Conservation (phyloP, 805 yeast genomes). For the Cyberlindnera americana region DNA sequence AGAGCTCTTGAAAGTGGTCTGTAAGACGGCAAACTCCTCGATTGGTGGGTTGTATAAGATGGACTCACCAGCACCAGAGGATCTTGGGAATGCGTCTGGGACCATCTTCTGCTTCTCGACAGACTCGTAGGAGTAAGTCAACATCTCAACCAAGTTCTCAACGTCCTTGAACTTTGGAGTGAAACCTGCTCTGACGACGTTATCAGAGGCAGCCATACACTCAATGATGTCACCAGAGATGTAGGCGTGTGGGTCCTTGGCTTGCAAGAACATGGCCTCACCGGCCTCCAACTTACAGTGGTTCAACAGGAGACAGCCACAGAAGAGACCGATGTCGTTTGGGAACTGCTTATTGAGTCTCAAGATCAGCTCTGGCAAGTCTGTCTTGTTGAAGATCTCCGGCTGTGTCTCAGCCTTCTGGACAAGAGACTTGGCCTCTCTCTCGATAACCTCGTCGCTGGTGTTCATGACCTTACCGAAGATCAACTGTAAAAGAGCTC, state of each 20-base stretch:
- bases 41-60: constrained; percentile 91
- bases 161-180: constrained; percentile 99
- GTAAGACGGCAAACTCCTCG: constrained; percentile 92
- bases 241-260: constrained; percentile 98
- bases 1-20: constrained; percentile 56
- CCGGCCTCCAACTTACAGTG: constrained; percentile 81
- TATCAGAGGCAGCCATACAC: constrained; percentile 99
- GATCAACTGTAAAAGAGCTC: constrained; percentile 64
- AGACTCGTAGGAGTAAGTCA: constrained; percentile 84
- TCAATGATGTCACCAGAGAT: constrained; percentile 96
- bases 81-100: constrained; percentile 44
- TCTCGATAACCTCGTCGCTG: constrained; percentile 51
- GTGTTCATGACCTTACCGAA: constrained; percentile 86
- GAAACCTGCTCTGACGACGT: constrained; percentile 97
- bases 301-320: constrained; percentile 91
- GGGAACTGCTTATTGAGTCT: constrained; percentile 88
- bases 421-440: constrained; percentile 62
- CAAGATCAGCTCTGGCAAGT: constrained; percentile 67
- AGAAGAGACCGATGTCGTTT: constrained; percentile 88
- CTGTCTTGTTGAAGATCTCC: constrained; percentile 46
- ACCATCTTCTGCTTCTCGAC: constrained; percentile 93
- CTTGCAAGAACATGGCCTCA: constrained; percentile 94
- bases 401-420: constrained; percentile 59
- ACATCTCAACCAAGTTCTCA: constrained; percentile 79
- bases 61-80: constrained; percentile 63